phyloP scores from a whole-genome alignment of 176 grass and related monocot genomes.

The Triticum timopheevii region DNA sequence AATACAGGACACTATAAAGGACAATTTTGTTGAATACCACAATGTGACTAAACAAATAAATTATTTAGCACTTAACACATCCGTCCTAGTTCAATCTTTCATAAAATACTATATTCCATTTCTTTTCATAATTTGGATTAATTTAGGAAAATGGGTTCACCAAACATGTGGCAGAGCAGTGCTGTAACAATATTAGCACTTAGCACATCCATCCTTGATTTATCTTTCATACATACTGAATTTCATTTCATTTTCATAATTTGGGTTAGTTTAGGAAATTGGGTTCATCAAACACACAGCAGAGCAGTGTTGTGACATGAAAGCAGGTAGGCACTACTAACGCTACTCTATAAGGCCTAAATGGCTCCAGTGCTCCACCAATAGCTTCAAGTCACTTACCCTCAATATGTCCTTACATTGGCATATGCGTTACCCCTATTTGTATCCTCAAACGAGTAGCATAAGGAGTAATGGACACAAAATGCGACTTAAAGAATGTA shows the following conservation, averaged over 20 bases:
- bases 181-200: conserved; percentile 21
- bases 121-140: neutral
- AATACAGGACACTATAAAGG: conserved; percentile 9
- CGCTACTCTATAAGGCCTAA: neutral
- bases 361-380: neutral
- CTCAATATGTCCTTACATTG: neutral
- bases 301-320: neutral
- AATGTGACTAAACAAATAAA: conserved; percentile 10
- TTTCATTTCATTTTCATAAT: neutral
- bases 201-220: conserved; percentile 16
- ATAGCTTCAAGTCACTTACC: conserved; percentile 19
- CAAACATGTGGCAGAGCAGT: neutral
- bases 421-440: neutral
- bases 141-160: conserved; percentile 3
- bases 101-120: conserved; percentile 9
- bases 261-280: neutral
- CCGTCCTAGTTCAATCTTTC: conserved; percentile 18
- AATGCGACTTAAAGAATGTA: too few relatives aligned
- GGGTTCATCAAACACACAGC: neutral
- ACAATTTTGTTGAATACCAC: conserved; percentile 9
- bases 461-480: too few relatives aligned
- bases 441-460: too few relatives aligned
- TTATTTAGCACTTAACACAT: conserved; percentile 19
- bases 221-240: conserved; percentile 24
- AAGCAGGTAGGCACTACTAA: neutral